Base-by-base conservation (phyloP, 2,329 filamentous ascomycete species). In the Diatrype stigma region DNA sequence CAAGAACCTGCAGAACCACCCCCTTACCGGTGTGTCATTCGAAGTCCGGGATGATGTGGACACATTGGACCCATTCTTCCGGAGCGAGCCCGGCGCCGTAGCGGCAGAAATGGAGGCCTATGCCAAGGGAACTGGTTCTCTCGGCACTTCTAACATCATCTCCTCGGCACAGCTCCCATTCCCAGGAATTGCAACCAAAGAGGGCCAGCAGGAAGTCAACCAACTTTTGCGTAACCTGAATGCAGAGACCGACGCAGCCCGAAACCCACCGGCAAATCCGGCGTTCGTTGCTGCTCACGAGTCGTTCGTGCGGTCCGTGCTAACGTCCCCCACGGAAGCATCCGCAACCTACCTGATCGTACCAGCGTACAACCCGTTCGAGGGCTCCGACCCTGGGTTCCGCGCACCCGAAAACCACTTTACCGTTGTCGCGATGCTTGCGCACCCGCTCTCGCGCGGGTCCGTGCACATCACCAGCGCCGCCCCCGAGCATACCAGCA, bases 1-100 rank as follows among this genome's bases (percentile, higher is more conserved):
- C 17, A 71, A 73, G 47, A 76, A 78, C 52, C 67, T 78, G 42
- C 76, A 79, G 54, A 76, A 79, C 45, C 74, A 76, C 60, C 28
- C 53, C 16, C 21, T 19, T 22, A 42, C 37, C 6, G 37, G 37
- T n/a, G 37, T 42, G 37, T 8, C 21, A 3, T 42, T 42, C 12
- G 37, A 42, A 5, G 37, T 21, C 12, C n/a, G 37, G 3, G 37
- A 42, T 12, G 37, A 42, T 12, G 19, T 5, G n/a, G 6, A 42
- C 6, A 42, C 37, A 19, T n/a, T 42, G 3, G 37, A 42, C 21
- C 37, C 37, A 3, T 42, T 5, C 12, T 42, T 42, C 37, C 37
- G 37, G 12, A 3, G 21, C 4, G 37, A 42, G 37, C 37, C 37
- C 17, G 37, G 21, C 8, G 37, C 37, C 3, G 37, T 3, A 19